Base-by-base conservation (phyloP, 495 filamentous ascomycete genomes). In the Lasiosphaeriaceae sp. region DNA sequence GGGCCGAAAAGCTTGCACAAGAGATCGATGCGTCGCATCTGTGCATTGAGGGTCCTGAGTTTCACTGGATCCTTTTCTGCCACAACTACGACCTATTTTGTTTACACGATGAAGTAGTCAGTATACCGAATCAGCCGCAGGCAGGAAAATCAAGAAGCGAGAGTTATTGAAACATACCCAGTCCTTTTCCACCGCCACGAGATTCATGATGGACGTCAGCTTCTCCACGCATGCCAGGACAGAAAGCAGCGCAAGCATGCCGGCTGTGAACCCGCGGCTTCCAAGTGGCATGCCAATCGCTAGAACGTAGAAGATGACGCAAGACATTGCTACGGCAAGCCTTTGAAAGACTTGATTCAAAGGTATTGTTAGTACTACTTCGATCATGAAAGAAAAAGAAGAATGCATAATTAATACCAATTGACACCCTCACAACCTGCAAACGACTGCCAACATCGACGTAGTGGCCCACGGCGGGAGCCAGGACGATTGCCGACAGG, bases 21-120 rank as follows among this genome's bases (percentile, higher is more conserved):
- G 12, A 90, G 74, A 62, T 90, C 87, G 51, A 90, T 89, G 1
- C 86, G 77, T 29, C 87, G 75, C 83, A 90, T 89, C 1, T 73
- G 74, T 0, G 86, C 76, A 62, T 89, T 90, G 16, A 87, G 47
- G n/a, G 47, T 55, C 51, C 11, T 39, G n/a, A n/a, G n/a, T n/a
- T 37, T 37, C 34, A 14, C 34, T 8, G 34, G 34, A 37, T 37
- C 34, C 8, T 37, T 37, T 37, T 9, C 34, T 8, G 14, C 9
- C 34, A 37, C 8, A n/a, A n/a, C n/a, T n/a, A n/a, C n/a, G n/a
- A n/a, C n/a, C n/a, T n/a, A n/a, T n/a, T n/a, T n/a, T n/a, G n/a
- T n/a, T n/a, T n/a, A n/a, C n/a, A n/a, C n/a, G n/a, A n/a, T 31
- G 26, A 3, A 31, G 2, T n/a, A n/a, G 1, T 50, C 16, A 50